Evolutionary conservation across 352 stramenopile genomes (phyloP), one percentile per base, ranked within the genome.

Genomic region (Globisporangium echinulatum): DNA sequence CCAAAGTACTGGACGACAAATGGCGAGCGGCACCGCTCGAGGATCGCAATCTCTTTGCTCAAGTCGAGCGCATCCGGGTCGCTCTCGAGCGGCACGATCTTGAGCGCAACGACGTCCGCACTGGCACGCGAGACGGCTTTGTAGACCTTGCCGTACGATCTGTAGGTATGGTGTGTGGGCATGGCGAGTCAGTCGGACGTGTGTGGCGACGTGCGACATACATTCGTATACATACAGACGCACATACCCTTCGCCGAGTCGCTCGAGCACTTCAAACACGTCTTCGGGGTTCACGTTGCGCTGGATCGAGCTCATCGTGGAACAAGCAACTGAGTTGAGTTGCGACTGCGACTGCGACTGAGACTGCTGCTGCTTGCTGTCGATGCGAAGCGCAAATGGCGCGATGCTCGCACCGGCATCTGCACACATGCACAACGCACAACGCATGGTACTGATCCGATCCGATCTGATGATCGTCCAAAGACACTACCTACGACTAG

Each of bases 1-100:
- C 77, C 85, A 60, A 82, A 86, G 63, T 97, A 97, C 42, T 90
- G 78, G 44, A 94, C 90, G 42, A 97, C 78, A 54, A 92, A 87
- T 13, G 85, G 83, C 19, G 81, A 92, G 50, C 74, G 63, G 61
- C 85, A 96, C 15, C 72, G 71, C 62, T 94, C 78, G 37, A 97
- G 67, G 56, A 96, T 92, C 55, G 70, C 61, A 58, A 97, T 97
- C 70, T 97, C 88, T 33, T 87, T 85, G 38, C 82, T 88, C 44
- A 96, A 70, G 13, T 88, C 80, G 14, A 77, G 59, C 36, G 77
- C 72, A 14, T 71, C 75, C 54, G 69, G 66, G 63, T 93, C 82
- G 38, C 58, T 74, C 49, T 96, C 87, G 40, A 94, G 64, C 13
- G 89, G 72, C 42, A 97, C 86, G 54, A 97, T 74, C 71, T 97